These are phyloP conservation scores for Carex cristatella DNA, from an alignment of 176 grass and related monocot species.

Conservation along the genomic window DNA sequence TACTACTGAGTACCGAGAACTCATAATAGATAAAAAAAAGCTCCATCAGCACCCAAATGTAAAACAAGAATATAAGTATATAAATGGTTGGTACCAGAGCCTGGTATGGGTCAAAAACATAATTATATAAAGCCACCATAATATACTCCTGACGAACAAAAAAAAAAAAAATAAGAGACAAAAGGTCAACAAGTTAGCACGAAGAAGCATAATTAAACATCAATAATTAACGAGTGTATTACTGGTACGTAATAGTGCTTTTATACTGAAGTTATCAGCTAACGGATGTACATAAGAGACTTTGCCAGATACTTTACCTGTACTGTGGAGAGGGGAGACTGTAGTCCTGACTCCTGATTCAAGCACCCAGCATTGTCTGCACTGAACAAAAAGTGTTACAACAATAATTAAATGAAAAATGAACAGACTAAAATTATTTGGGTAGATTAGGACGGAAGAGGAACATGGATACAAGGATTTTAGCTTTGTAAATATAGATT, in stretches of 20 bases:
- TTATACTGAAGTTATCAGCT: neutral
- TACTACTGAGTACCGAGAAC: too few species aligned
- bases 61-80: neutral
- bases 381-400: slow-evolving; percentile 15
- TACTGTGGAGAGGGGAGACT: slow-evolving; percentile 82
- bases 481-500: too few species aligned
- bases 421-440: neutral
- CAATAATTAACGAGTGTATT: neutral
- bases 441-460: too few species aligned
- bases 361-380: slow-evolving; percentile 51
- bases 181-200: neutral
- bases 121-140: neutral
- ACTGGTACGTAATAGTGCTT: neutral
- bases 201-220: neutral
- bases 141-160: neutral
- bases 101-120: neutral
- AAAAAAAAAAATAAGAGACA: neutral
- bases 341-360: slow-evolving; percentile 47
- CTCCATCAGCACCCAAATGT: neutral
- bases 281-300: neutral
- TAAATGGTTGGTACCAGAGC: neutral
- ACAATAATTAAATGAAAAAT: neutral
- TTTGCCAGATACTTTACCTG: slow-evolving; percentile 54
- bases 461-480: too few species aligned
- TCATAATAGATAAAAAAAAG: neutral